These are phyloP conservation scores for Ceratocystis lukuohia DNA, from an alignment of 2,329 filamentous ascomycete genomes.

Conservation along the genomic window DNA sequence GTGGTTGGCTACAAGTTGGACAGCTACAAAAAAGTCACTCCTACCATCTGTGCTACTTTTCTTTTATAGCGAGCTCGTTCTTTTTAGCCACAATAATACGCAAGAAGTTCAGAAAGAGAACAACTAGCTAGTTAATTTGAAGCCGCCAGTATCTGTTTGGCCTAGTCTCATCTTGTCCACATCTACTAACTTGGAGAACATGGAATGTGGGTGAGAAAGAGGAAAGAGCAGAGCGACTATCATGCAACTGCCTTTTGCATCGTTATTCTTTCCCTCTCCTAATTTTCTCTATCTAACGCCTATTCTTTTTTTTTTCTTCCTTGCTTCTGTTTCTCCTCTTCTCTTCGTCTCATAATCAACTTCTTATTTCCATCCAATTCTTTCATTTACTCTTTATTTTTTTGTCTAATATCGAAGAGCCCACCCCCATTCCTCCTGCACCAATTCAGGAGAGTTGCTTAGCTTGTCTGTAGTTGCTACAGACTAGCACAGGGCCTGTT, in stretches of 20 bases:
- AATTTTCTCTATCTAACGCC: background rate
- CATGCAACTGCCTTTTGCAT: background rate
- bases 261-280: background rate
- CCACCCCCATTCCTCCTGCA: background rate
- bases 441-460: conserved; percentile 5
- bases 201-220: background rate
- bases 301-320: background rate
- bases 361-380: background rate
- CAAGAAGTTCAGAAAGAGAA: background rate
- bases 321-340: background rate
- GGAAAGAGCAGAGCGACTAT: background rate
- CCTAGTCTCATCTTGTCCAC: background rate
- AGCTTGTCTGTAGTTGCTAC: background rate
- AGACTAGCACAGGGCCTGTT: background rate
- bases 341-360: background rate
- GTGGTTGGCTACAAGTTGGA: too few species aligned
- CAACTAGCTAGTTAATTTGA: background rate
- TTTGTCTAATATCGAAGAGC: background rate
- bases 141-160: background rate
- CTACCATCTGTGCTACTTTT: background rate
- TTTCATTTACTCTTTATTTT: background rate
- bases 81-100: background rate
- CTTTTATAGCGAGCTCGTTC: background rate
- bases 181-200: background rate
- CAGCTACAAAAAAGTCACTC: too few species aligned